phyloP scores from a whole-genome alignment of 2,329 filamentous ascomycete species.

The Paramyrothecium sp. region DNA sequence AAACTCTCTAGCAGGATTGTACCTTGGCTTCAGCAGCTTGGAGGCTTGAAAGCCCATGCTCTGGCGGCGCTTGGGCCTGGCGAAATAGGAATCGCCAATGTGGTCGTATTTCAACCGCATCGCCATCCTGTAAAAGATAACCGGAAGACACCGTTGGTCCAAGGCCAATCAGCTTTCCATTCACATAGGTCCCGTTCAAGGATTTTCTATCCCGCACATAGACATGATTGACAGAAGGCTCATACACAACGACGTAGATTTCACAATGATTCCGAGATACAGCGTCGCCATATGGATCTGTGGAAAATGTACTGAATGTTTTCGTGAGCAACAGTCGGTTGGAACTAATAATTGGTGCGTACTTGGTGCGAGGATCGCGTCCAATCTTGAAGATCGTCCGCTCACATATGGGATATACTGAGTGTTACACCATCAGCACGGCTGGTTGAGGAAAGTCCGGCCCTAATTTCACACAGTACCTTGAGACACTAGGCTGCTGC shows the following conservation, averaged over 20 bases:
- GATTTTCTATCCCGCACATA: slow-evolving; percentile 58
- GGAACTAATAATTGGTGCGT: slow-evolving; percentile 2
- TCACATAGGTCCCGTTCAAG: slow-evolving; percentile 52
- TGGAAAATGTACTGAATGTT: slow-evolving; percentile 31
- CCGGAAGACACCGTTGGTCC: slow-evolving; percentile 35
- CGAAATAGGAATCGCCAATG: slow-evolving; percentile 34
- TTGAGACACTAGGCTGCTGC: too few relatives aligned
- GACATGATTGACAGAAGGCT: slow-evolving; percentile 39
- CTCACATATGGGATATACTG: slow-evolving; percentile 24
- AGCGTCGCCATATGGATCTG: slow-evolving; percentile 26
- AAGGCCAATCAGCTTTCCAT: slow-evolving; percentile 42
- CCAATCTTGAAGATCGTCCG: slow-evolving; percentile 32
- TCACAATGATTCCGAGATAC: slow-evolving; percentile 56
- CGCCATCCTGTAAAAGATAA: slow-evolving; percentile 48
- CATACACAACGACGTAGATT: slow-evolving; percentile 53
- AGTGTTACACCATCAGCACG: slow-evolving; percentile 5
- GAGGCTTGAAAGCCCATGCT: slow-evolving; percentile 21
- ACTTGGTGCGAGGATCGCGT: slow-evolving; percentile 33
- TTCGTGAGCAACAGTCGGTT: slow-evolving; percentile 3
- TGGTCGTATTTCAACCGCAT: slow-evolving; percentile 42
- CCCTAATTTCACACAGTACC: too few relatives aligned
- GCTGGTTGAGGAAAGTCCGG: not conserved
- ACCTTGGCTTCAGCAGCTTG: slow-evolving; percentile 32
- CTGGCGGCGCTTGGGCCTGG: slow-evolving; percentile 22
- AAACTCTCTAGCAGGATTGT: not conserved